phyloP scores from a whole-genome alignment of 495 filamentous ascomycete species.

The Friedmanniomyces simplex region DNA sequence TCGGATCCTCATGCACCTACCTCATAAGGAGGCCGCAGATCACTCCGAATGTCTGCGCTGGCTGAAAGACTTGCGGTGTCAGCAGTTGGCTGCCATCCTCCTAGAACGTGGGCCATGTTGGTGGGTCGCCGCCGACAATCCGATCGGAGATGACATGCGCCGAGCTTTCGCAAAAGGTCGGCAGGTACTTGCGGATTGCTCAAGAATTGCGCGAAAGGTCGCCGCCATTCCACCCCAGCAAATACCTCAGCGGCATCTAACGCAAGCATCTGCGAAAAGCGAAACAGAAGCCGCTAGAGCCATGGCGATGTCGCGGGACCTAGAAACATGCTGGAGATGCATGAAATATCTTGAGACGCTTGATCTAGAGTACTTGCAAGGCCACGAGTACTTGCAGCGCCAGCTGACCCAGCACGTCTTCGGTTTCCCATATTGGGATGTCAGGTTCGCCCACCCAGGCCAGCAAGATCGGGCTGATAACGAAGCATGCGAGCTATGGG shows the following conservation, averaged over 20 bases:
- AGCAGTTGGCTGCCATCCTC: background rate
- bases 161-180: background rate
- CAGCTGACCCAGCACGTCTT: background rate
- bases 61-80: background rate
- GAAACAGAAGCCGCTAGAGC: background rate
- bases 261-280: background rate
- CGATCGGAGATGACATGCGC: background rate
- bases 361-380: background rate
- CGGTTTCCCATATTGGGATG: background rate
- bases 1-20: background rate
- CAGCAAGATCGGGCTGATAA: background rate
- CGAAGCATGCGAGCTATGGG: background rate
- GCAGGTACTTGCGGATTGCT: background rate
- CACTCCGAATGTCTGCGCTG: background rate
- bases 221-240: background rate
- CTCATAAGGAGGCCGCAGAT: background rate
- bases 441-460: background rate
- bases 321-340: background rate
- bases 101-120: background rate
- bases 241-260: background rate
- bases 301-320: no score
- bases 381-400: background rate
- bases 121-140: background rate
- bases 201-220: background rate
- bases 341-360: background rate